Base-by-base conservation (phyloP, 1,284 basidiomycete genomes). In the Irpex rosettiformis region DNA sequence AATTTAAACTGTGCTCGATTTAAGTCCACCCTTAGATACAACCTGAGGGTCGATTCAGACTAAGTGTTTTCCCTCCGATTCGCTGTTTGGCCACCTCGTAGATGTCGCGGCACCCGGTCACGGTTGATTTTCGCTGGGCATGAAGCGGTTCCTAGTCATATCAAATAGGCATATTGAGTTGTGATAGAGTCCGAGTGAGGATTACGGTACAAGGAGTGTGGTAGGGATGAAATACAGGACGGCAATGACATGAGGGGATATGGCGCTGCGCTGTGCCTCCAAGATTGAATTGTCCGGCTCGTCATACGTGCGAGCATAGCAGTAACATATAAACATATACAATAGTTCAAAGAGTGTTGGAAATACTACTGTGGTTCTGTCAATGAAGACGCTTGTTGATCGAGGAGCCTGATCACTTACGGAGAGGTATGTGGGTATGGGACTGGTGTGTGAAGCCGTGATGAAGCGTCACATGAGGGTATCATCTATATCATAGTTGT, bases 141-240 rank as follows among this genome's bases (percentile, higher is more conserved):
- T 27, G 24, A 10, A 24, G 48, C 8, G 48, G 24, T 21, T 24
- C 13, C 43, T 22, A 7, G 10, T 45, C 13, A 51, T 51, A 24
- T 51, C 48, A 51, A 51, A 51, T 28, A 51, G 21, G 48, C 48
- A 24, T 51, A 51, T 51, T 51, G 48, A 28, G 48, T 51, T 51
- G 48, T 27, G 48, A 51, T 51, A 51, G 25, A 28, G 48, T 27
- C 27, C 22, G 48, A 28, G 48, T 11, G 10, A n/a, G 33, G 43
- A n/a, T n/a, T 45, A 45, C 21, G n/a, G 18, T 45, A 45, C 43
- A 45, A 22, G 48, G 22, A 51, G 48, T 11, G 48, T 27, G 11
- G 48, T 51, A 24, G 13, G 8, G 22, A n/a, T 24, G 11, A 8
- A 2, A 28, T 51, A 51, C 21, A 25, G 25, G 6, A 51, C 11